These are phyloP conservation scores for Nitzschia sp. DNA, from an alignment of 108 stramenopile species.

Conservation along the genomic window DNA sequence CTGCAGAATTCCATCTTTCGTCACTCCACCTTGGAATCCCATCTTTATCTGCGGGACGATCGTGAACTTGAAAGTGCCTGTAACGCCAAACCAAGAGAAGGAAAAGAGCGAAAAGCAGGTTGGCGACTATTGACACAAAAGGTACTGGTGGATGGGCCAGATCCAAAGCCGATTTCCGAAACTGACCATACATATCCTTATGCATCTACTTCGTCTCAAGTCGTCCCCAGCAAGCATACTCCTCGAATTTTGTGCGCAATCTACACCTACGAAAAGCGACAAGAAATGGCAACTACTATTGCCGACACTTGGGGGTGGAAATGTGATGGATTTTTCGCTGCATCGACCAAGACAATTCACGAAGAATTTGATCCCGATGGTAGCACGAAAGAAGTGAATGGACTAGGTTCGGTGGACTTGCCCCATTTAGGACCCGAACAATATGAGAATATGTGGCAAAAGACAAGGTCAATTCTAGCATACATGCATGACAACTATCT, in stretches of 20 bases:
- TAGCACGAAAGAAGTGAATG: constrained; percentile 12
- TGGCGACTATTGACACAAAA: constrained; percentile 24
- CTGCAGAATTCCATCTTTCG: neutral
- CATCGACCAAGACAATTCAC: constrained; percentile 52
- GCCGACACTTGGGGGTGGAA: constrained; percentile 64
- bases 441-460: constrained; percentile 82
- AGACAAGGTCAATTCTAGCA: constrained; percentile 44
- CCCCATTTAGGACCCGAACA: constrained; percentile 63
- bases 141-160: constrained; percentile 4
- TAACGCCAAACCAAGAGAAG: constrained; percentile 15
- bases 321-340: constrained; percentile 93
- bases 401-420: constrained; percentile 52
- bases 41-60: neutral
- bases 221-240: constrained; percentile 12
- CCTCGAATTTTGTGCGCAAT: constrained; percentile 23
- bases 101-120: constrained; percentile 30
- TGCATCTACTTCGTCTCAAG: neutral
- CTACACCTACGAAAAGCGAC: constrained; percentile 18
- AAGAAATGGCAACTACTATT: constrained; percentile 30
- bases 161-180: neutral
- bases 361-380: neutral
- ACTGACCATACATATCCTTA: neutral
- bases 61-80: constrained; percentile 13
- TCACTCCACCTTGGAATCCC: neutral
- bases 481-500: constrained; percentile 36